Evolutionary conservation across 768 basidiomycete genomes (phyloP).

Genomic region (Myochromella boudieri): DNA sequence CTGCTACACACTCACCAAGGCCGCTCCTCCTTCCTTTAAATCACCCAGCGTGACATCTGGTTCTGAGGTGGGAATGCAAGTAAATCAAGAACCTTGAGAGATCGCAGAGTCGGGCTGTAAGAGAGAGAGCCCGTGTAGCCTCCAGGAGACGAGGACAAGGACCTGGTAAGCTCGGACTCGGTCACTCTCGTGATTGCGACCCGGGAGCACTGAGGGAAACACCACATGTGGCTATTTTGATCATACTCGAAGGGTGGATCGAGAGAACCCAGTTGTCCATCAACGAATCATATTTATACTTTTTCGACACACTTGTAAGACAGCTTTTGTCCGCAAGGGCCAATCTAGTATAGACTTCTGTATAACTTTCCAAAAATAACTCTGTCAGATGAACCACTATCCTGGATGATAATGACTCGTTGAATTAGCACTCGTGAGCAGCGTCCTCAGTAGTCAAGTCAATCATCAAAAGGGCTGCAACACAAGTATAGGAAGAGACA

Average conservation of each 20-base stretch:
- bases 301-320: constrained; percentile 23
- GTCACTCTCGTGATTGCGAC: constrained; percentile 19
- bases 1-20: constrained; percentile 7
- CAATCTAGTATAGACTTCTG: constrained; percentile 1
- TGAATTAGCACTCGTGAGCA: too few relatives aligned
- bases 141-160: constrained; percentile 29
- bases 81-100: constrained; percentile 3
- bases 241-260: constrained; percentile 24
- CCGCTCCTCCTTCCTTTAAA: constrained; percentile 22
- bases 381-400: neutral
- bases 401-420: constrained; percentile 1
- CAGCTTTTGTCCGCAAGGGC: constrained; percentile 30
- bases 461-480: too few relatives aligned
- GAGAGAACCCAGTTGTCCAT: constrained; percentile 20
- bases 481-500: too few relatives aligned
- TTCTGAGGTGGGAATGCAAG: constrained; percentile 26
- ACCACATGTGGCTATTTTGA: constrained; percentile 24
- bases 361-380: constrained; percentile 3
- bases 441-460: too few relatives aligned
- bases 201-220: constrained; percentile 23
- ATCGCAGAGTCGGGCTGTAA: constrained; percentile 8
- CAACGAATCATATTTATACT: constrained; percentile 19
- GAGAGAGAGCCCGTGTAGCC: too few relatives aligned
- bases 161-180: constrained; percentile 26
- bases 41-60: constrained; percentile 19